Evolutionary conservation across 192 early-diverging fungal species (phyloP).

Genomic region (Geranomyces michiganensis): DNA sequence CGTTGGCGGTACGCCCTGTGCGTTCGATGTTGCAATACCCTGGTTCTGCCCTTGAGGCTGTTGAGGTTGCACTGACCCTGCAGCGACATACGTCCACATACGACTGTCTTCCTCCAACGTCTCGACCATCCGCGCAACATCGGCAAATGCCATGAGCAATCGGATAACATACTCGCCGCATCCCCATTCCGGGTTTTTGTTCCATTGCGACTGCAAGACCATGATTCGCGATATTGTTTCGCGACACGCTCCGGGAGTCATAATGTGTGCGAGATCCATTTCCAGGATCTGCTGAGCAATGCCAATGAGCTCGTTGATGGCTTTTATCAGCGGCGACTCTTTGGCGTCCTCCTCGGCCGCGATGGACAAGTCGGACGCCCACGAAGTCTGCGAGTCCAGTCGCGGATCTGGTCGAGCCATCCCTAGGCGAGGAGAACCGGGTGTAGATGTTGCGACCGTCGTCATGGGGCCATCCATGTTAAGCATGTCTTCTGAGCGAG

Average conservation of each 20-base stretch:
- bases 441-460: background rate
- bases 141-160: constrained; percentile 72
- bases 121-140: constrained; percentile 75
- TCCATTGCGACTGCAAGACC: constrained; percentile 65
- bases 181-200: constrained; percentile 66
- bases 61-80: constrained; percentile 25
- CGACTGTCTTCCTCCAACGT: constrained; percentile 76
- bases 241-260: constrained; percentile 62
- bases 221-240: constrained; percentile 64
- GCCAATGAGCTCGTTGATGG: constrained; percentile 68
- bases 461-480: background rate
- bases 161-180: constrained; percentile 59
- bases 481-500: background rate
- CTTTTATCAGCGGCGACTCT: constrained; percentile 52
- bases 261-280: constrained; percentile 58
- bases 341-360: constrained; percentile 35
- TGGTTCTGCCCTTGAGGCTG: background rate
- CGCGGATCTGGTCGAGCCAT: background rate
- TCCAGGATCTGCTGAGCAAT: constrained; percentile 77
- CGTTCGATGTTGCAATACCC: background rate
- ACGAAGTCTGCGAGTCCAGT: constrained; percentile 21
- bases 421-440: constrained; percentile 29
- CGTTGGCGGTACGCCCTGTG: constrained; percentile 12
- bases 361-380: constrained; percentile 31
- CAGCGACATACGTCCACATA: constrained; percentile 60